Base-by-base conservation (phyloP, 768 basidiomycete genomes). In the Dendrothele bispora region DNA sequence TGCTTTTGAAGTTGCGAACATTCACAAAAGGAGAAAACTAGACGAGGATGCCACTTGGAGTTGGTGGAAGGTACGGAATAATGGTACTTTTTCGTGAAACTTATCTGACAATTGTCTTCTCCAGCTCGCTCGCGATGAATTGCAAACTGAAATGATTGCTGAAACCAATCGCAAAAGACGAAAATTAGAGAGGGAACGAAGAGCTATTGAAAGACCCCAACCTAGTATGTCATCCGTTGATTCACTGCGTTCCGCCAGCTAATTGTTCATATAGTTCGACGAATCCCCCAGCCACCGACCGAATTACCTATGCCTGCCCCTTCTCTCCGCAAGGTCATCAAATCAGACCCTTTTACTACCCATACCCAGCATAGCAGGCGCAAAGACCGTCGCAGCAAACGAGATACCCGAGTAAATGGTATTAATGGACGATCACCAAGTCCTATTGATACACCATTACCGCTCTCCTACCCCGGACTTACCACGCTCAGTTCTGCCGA, bases 81-180 rank as follows among this genome's bases (percentile, higher is more conserved):
- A 32, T 38, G 20, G 20, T 34, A 12, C 22, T 7, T 32, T 24
- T 39, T n/a, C 29, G 12, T 36, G 1, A 15, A 44, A 17, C 52
- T 51, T 54, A 14, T 51, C 44, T 45, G 29, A 49, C 10, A 42
- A 12, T n/a, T 47, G 40, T 30, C 35, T 18, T 17, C 37, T 39
- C 22, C 60, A 94, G 91, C 66, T 84, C 49, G 74, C 87, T 21
- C 77, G 88, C 43, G 88, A 92, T 55, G 83, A 86, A 39, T 67
- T 95, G 11, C 88, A 95, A 59, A 87, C 80, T 2, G 85, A 88
- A 12, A 89, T 95, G 84, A 87, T 95, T 47, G 83, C 94, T 0
- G 90, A 95, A 56, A 86, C 88, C 5, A 94, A 91, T 63, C 74
- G 88, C 53, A 95, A 95, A 65, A 77, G 91, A 49, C 74, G 95